These are phyloP conservation scores for Cercospora zeae-maydis DNA, from an alignment of 2,329 filamentous ascomycete species.

Conservation along the genomic window DNA sequence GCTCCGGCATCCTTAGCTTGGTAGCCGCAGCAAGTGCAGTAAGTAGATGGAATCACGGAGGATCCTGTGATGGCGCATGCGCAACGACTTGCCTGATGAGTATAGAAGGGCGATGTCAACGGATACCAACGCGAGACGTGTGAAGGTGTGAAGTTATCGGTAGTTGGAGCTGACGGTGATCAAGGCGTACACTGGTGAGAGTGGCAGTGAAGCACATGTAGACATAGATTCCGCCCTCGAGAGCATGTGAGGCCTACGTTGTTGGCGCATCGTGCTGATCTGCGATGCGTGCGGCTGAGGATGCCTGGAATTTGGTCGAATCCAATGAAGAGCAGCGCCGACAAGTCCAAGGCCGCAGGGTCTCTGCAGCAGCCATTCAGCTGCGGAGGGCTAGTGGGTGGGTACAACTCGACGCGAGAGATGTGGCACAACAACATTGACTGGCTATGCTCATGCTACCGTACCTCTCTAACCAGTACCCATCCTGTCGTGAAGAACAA, in stretches of 20 bases:
- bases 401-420: not conserved
- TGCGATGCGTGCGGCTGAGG: not conserved
- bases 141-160: not conserved
- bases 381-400: not conserved
- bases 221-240: not conserved
- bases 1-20: slow-evolving; percentile 22
- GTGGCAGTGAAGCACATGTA: not conserved
- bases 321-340: not conserved
- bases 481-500: slow-evolving; percentile 4
- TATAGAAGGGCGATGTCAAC: not conserved
- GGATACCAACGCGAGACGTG: not conserved
- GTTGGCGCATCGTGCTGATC: not conserved
- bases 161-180: not conserved
- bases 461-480: slow-evolving; percentile 14
- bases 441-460: slow-evolving; percentile 22
- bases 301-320: not conserved
- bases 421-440: slow-evolving; percentile 3
- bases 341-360: not conserved
- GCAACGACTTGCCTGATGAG: not conserved
- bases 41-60: not conserved
- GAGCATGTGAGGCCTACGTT: not conserved
- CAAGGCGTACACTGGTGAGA: not conserved
- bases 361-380: not conserved
- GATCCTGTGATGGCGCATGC: not conserved
- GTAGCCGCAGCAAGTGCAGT: not conserved